Evolutionary conservation across 208 protist genomes (phyloP).

Genomic region (Leishmania tropica): DNA sequence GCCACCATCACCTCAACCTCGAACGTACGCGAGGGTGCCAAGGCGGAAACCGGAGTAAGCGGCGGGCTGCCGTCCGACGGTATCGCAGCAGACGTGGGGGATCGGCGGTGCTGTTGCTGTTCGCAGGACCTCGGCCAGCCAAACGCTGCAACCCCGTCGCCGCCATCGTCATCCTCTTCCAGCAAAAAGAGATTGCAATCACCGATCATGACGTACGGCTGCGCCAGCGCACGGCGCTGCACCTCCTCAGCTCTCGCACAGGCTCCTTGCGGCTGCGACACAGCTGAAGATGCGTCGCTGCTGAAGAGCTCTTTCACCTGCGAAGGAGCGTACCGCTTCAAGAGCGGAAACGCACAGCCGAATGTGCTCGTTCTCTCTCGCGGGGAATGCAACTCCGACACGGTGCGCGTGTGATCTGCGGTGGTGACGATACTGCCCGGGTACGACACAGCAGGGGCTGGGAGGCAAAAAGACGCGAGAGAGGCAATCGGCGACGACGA

Average conservation of each 20-base stretch:
- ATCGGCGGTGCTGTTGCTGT: background rate
- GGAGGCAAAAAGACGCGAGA: background rate
- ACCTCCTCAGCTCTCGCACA: background rate
- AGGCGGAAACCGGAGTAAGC: background rate
- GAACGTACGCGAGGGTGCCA: conserved; percentile 40
- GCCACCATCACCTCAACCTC: conserved; percentile 94
- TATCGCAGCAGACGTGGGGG: background rate
- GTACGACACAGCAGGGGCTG: background rate
- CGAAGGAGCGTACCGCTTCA: conserved; percentile 22
- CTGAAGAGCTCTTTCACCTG: conserved; percentile 7
- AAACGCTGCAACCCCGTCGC: conserved; percentile 1
- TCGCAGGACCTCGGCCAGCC: conserved; percentile 5
- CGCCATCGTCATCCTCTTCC: conserved; percentile 30
- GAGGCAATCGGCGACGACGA: background rate
- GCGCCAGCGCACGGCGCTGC: background rate
- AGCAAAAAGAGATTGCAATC: conserved; percentile 93
- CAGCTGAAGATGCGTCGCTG: background rate
- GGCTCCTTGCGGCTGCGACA: background rate
- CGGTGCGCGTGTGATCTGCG: conserved; percentile 1
- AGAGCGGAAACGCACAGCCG: conserved; percentile 1
- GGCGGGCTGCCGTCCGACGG: background rate
- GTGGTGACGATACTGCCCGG: conserved; percentile 25
- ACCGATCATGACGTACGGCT: conserved; percentile 70
- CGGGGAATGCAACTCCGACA: background rate
- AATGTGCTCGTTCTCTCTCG: background rate